Conservation (phyloP, 352 stramenopile genomes). For the Pythium oligandrum region DNA sequence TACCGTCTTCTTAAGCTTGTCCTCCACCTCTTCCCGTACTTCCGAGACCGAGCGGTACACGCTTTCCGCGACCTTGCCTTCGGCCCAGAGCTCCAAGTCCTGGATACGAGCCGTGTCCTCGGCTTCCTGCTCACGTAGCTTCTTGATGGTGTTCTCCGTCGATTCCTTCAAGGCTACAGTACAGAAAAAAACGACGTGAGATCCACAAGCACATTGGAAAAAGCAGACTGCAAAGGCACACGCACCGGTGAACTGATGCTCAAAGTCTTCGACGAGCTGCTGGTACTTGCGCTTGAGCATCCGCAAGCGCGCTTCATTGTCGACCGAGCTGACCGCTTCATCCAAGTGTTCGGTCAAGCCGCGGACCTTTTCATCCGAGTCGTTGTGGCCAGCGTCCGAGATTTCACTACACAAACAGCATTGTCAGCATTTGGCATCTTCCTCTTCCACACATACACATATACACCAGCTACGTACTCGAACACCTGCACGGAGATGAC, state of each 20-base stretch:
- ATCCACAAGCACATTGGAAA: background rate
- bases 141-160: constrained; percentile 78
- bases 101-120: constrained; percentile 67
- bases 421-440: constrained; percentile 1
- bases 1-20: constrained; percentile 65
- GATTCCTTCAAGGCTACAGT: constrained; percentile 63
- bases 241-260: constrained; percentile 67
- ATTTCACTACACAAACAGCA: constrained; percentile 39
- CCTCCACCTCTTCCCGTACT: constrained; percentile 63
- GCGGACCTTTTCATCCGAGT: constrained; percentile 59
- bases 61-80: constrained; percentile 48
- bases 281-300: constrained; percentile 74
- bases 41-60: constrained; percentile 48
- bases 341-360: constrained; percentile 50
- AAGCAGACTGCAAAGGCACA: background rate
- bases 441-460: background rate
- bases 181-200: background rate
- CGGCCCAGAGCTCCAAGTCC: constrained; percentile 68
- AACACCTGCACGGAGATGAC: constrained; percentile 70
- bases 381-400: constrained; percentile 42
- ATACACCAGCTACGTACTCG: constrained; percentile 39
- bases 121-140: constrained; percentile 62
- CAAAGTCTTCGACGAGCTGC: constrained; percentile 80
- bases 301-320: constrained; percentile 56
- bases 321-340: constrained; percentile 37